Conservation (phyloP, 805 yeast species). For the Starmerella gropengiesseri region DNA sequence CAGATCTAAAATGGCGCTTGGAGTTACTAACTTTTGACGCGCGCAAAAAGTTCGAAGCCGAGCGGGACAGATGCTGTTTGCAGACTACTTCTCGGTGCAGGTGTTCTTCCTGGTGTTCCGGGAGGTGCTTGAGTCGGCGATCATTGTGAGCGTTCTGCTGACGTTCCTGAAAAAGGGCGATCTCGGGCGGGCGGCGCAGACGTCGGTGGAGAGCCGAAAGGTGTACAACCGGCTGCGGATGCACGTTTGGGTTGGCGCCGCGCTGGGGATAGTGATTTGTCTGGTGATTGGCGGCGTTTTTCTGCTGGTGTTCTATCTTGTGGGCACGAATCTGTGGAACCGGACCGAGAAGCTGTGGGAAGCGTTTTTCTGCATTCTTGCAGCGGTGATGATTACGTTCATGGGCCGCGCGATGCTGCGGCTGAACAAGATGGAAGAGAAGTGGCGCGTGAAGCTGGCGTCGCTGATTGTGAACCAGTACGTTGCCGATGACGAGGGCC, state of each 20-base stretch:
- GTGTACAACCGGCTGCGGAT: conserved; percentile 40
- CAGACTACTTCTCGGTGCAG: conserved; percentile 46
- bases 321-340: conserved; percentile 82
- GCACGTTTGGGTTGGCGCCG: conserved; percentile 78
- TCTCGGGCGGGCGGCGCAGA: conserved; percentile 36
- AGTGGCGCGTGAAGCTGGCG: conserved; percentile 61
- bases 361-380: conserved; percentile 66
- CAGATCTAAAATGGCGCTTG: too few relatives aligned
- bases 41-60: neutral
- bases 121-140: conserved; percentile 79
- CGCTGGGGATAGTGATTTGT: conserved; percentile 59
- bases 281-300: conserved; percentile 61
- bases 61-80: conserved; percentile 20
- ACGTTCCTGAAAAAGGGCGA: conserved; percentile 73
- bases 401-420: conserved; percentile 81
- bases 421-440: conserved; percentile 68
- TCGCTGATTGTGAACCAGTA: conserved; percentile 28
- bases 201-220: conserved; percentile 14
- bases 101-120: conserved; percentile 85
- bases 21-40: too few relatives aligned
- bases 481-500: conserved; percentile 1
- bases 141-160: conserved; percentile 73
- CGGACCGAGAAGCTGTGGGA: conserved; percentile 84
- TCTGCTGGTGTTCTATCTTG: conserved; percentile 55
- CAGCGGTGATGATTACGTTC: conserved; percentile 65